phyloP scores from a whole-genome alignment of 2,329 filamentous ascomycete genomes.

The Talaromyces islandicus region DNA sequence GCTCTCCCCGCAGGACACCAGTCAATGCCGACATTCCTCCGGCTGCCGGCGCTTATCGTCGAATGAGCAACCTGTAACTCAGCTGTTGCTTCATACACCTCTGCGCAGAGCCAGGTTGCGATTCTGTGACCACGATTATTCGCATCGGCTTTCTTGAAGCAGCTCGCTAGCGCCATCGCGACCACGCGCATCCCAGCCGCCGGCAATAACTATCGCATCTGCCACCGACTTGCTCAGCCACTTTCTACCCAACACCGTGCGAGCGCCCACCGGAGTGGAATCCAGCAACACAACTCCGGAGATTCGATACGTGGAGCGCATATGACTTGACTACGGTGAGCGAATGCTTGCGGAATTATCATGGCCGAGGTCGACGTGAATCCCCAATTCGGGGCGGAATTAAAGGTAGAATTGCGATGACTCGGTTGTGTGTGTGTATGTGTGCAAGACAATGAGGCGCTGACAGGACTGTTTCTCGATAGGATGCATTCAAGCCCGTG shows the following conservation, averaged over 20 bases:
- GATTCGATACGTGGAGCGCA: background rate
- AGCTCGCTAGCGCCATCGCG: background rate
- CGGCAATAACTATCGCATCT: background rate
- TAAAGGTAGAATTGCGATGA: slow-evolving; percentile 60
- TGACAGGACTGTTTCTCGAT: slow-evolving; percentile 13
- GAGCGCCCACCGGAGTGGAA: background rate
- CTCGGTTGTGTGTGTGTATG: background rate
- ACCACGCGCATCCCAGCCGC: background rate
- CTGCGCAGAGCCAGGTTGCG: background rate
- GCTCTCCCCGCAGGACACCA: background rate
- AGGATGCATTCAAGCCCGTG: slow-evolving; percentile 96
- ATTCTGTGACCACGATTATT: background rate
- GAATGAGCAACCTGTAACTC: background rate
- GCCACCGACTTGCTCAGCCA: background rate
- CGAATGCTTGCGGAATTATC: slow-evolving; percentile 15
- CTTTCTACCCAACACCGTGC: background rate
- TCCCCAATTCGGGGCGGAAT: slow-evolving; percentile 85
- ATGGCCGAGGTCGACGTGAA: slow-evolving; percentile 80
- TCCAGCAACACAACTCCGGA: background rate
- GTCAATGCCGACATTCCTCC: background rate
- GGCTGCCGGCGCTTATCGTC: slow-evolving; percentile 4
- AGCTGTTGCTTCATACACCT: background rate
- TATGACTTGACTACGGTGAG: slow-evolving; percentile 7
- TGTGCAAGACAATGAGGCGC: slow-evolving; percentile 14
- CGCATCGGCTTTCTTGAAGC: background rate